Percentiles rank a stretch among this genome's conserved stretches.
These are phyloP conservation scores for Groenewaldozyma sp. DNA, from an alignment of 1,139 yeast species.

Conservation along the genomic window DNA sequence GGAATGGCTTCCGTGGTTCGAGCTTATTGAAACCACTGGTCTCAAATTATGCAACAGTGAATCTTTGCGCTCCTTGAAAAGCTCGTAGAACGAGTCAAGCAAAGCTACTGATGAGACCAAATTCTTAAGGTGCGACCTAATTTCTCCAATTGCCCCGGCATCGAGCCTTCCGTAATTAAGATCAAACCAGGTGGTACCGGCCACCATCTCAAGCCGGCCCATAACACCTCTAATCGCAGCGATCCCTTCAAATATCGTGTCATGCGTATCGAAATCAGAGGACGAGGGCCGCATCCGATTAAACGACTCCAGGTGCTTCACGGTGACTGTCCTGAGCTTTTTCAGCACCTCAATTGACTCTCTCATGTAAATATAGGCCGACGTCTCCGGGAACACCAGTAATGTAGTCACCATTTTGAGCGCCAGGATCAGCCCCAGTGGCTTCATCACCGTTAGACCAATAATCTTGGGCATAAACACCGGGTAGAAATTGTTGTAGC, in stretches of 20 bases:
- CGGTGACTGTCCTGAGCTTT: constrained; percentile 10
- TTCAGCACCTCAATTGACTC: constrained; percentile 12
- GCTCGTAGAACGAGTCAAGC: constrained; percentile 14
- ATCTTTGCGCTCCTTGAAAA: constrained; percentile 14
- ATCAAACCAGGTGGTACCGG: constrained; percentile 16
- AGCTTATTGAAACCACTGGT: background rate
- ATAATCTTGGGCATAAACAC: constrained; percentile 18
- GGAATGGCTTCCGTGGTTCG: constrained; percentile 4
- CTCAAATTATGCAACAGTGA: constrained; percentile 6
- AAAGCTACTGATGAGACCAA: constrained; percentile 13
- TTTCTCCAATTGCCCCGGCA: constrained; percentile 16
- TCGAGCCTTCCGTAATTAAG: constrained; percentile 20
- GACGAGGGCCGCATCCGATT: constrained; percentile 13
- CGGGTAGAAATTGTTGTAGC: constrained; percentile 18
- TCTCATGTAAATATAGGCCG: constrained; percentile 18
- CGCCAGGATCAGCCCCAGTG: constrained; percentile 22
- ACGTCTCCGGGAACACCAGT: constrained; percentile 23
- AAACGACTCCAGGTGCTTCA: constrained; percentile 13
- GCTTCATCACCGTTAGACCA: constrained; percentile 20
- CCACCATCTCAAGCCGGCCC: constrained; percentile 17
- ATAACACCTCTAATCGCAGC: constrained; percentile 8
- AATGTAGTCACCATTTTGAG: constrained; percentile 15
- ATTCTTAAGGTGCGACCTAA: constrained; percentile 10
- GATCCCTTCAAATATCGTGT: constrained; percentile 3
- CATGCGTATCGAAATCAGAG: constrained; percentile 9